Conservation (phyloP, 2,329 filamentous ascomycete species). For the Didymellaceae sp. region DNA sequence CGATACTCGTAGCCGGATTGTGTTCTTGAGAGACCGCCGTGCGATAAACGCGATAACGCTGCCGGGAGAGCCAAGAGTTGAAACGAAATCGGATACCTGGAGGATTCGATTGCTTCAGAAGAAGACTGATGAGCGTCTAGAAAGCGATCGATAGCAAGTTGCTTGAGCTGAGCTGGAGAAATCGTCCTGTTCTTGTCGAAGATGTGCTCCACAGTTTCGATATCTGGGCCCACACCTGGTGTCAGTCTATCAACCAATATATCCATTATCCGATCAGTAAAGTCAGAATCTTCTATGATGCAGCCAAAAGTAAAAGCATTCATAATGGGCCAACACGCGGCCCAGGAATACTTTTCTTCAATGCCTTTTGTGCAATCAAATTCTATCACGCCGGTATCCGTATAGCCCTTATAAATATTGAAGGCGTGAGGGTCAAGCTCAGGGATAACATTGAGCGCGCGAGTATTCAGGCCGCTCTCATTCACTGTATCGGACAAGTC, state of each 20-base stretch:
- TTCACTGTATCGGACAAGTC: background rate
- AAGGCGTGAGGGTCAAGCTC: constrained; percentile 6
- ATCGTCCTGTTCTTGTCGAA: background rate
- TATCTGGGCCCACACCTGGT: background rate
- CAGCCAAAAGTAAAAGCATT: background rate
- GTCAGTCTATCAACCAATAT: background rate
- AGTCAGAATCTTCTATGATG: background rate
- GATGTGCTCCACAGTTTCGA: background rate
- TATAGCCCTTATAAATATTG: background rate
- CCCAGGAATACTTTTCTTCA: background rate
- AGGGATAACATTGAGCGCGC: too few relatives aligned
- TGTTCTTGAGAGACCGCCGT: background rate
- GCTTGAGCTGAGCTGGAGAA: background rate
- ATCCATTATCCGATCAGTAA: constrained; percentile 4
- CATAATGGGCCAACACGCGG: constrained; percentile 2
- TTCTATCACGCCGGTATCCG: background rate
- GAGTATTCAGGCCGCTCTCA: too few relatives aligned
- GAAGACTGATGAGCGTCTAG: background rate
- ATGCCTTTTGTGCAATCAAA: background rate
- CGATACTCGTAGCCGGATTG: background rate
- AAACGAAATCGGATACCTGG: background rate
- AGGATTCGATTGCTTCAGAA: background rate
- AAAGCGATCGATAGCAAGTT: background rate
- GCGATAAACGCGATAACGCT: background rate
- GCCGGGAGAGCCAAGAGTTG: background rate